Base-by-base conservation (phyloP, 1,139 yeast genomes). In the Scheffersomyces cryptocercus region DNA sequence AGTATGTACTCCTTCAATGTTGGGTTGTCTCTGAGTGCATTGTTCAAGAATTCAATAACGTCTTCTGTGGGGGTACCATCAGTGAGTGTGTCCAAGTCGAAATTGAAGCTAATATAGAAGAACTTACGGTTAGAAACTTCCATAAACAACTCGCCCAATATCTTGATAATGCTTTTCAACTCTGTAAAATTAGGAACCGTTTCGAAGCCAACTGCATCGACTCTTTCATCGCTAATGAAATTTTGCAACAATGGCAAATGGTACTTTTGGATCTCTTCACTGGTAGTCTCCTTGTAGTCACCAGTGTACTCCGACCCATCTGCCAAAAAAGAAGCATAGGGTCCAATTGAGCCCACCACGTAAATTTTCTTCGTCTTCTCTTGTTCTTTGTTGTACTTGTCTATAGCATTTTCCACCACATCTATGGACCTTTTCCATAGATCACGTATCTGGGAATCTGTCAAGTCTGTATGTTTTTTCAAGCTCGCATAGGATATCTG, bases 231-330 rank as follows among this genome's bases (percentile, higher is more conserved):
- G 2, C 50, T 39, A 11, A 66, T 49, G 36, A 80, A 65, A 29
- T 67, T 72, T 11, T 64, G 51, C 11, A 81, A 62, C 49, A 85
- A 64, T 7, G 75, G 77, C 12, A 52, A 40, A 56, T 85, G 89
- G 58, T 79, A 83, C 3, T 60, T 57, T 4, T 51, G 54, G 42
- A 84, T 56, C 8, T 62, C 62, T 2, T 56, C 58, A 24, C 55
- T 54, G 1, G 62, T 46, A 0, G 62, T 58, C 6, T 57, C 65
- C 12, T 62, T 65, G 54, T 85, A 85, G 30, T 75, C 67, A 0
- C 91, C 91, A 2, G 84, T 81, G 55, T 82, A 85, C 54, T 85
- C 93, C 1, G 83, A 71, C 0, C 90, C 90, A 50, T 81, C 74
- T 24, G 84, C 81, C 35, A 84, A 59, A 49, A 61, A 80, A 0